These are phyloP conservation scores for Lachancea lanzarotensis DNA, from an alignment of 805 yeast species.

Conservation along the genomic window DNA sequence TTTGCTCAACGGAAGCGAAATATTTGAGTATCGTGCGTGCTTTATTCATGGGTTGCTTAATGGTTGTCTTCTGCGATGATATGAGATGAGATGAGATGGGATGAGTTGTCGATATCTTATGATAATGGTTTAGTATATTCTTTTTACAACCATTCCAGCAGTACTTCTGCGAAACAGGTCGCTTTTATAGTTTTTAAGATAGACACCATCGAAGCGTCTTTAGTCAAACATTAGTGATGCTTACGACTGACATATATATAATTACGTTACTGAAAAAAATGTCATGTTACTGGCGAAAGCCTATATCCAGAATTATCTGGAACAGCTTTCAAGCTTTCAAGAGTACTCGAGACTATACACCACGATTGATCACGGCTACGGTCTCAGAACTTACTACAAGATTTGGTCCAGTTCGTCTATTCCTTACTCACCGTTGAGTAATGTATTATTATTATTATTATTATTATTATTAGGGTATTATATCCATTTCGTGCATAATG, in stretches of 20 bases:
- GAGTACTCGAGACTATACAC: no score
- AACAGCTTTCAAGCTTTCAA: neutral
- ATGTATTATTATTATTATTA: no score
- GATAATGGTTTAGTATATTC: no score
- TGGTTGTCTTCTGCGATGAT: no score
- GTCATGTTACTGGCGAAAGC: neutral
- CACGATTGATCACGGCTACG: no score
- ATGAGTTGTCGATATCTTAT: no score
- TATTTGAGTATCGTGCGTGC: conserved; percentile 44
- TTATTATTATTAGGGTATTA: no score
- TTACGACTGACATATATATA: neutral
- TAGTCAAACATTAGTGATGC: conserved; percentile 1
- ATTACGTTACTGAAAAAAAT: neutral
- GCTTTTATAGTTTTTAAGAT: neutral
- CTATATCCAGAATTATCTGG: neutral
- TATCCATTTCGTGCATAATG: no score
- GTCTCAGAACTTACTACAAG: no score
- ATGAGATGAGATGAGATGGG: neutral
- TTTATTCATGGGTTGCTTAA: conserved; percentile 9
- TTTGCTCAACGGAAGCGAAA: conserved; percentile 57
- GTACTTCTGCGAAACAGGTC: neutral
- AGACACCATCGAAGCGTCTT: neutral
- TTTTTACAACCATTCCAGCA: neutral
- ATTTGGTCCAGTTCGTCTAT: no score
- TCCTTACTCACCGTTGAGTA: no score